Conservation (phyloP, 331 rosid genomes). For the Cydonia oblonga region DNA sequence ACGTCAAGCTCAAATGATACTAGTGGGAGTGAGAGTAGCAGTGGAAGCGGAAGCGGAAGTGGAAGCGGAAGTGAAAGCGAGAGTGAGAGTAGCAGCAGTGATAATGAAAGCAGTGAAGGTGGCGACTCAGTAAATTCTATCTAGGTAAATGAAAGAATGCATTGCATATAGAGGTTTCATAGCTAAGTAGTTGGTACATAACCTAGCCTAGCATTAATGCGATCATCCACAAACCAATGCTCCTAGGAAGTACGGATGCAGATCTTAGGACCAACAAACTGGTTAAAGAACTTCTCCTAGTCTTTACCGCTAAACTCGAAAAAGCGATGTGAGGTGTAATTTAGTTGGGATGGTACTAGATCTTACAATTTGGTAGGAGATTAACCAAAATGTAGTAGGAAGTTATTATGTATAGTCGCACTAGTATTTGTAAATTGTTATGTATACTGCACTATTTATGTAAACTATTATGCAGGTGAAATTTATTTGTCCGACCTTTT, state of each 20-base stretch:
- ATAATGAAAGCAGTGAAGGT: conserved; percentile 3
- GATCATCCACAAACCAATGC: not conserved
- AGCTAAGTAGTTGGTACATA: not conserved
- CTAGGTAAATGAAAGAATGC: not conserved
- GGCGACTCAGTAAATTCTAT: not conserved
- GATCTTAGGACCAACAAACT: too few species aligned
- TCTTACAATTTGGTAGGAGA: not conserved
- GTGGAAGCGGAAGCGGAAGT: too few species aligned
- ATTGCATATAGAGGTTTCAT: not conserved
- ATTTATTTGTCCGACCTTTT: not conserved
- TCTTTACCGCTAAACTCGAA: too few species aligned
- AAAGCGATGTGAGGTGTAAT: not conserved
- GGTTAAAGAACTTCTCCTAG: too few species aligned
- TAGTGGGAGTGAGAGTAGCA: not conserved
- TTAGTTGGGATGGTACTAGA: not conserved
- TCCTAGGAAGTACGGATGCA: not conserved
- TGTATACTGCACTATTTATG: too few species aligned
- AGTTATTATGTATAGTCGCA: not conserved
- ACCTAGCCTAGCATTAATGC: not conserved
- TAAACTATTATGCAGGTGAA: not conserved
- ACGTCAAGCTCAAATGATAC: not conserved
- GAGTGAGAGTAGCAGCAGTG: not conserved
- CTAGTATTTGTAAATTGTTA: not conserved
- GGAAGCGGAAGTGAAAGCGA: not conserved
- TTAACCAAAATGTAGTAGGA: not conserved